Conservation (phyloP, 148 eudicot species). For the Silene latifolia region DNA sequence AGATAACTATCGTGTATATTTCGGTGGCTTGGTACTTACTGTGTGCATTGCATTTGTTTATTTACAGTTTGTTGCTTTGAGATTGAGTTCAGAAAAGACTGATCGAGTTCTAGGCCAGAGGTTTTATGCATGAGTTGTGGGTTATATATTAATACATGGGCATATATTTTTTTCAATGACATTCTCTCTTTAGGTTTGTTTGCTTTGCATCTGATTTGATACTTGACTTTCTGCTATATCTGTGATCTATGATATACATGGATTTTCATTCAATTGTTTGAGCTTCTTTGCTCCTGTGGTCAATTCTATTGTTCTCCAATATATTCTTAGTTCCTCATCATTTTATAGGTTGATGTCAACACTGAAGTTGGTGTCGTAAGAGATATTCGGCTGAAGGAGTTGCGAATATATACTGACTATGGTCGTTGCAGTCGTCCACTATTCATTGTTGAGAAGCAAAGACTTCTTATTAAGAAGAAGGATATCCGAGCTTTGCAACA, state of each 20-base stretch:
- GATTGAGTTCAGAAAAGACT: background rate
- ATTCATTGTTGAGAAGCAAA: constrained; percentile 91
- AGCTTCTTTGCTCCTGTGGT: background rate
- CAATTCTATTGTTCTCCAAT: background rate
- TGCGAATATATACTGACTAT: constrained; percentile 92
- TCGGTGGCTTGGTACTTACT: background rate
- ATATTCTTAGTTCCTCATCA: background rate
- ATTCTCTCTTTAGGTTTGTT: constrained; percentile 3
- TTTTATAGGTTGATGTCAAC: constrained; percentile 77
- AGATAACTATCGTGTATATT: background rate
- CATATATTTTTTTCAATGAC: constrained; percentile 3
- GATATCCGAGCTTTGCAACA: constrained; percentile 79
- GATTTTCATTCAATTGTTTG: background rate
- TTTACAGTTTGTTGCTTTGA: background rate
- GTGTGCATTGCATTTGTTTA: background rate
- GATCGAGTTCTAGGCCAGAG: background rate
- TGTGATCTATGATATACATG: too few relatives aligned
- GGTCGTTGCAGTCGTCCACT: constrained; percentile 98
- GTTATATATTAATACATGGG: background rate
- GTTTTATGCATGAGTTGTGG: constrained; percentile 2
- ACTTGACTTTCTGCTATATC: background rate
- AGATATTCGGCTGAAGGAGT: constrained; percentile 85
- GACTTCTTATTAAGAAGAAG: constrained; percentile 77
- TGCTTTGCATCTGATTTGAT: background rate
- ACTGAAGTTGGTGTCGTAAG: constrained; percentile 97